Evolutionary conservation across 805 yeast species (phyloP).

Genomic region (Yarrowia porcina): DNA sequence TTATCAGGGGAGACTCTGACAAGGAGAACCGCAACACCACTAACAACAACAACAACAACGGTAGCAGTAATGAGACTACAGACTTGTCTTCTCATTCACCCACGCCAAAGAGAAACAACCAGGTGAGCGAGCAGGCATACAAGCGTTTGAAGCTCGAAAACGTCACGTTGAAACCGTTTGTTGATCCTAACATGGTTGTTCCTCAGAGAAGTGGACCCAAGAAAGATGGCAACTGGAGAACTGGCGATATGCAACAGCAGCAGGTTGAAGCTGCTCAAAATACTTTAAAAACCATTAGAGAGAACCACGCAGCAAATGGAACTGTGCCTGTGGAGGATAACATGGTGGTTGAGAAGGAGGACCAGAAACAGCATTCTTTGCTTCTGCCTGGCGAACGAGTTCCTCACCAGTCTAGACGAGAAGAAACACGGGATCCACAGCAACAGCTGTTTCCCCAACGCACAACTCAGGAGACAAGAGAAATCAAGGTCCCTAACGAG

Average conservation of each 20-base stretch:
- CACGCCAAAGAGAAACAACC: slow-evolving; percentile 20
- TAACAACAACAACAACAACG: background rate
- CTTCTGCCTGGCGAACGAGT: background rate
- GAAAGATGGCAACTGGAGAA: slow-evolving; percentile 12
- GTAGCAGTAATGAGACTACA: background rate
- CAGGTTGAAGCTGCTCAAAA: slow-evolving; percentile 4
- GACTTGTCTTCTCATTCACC: slow-evolving; percentile 3
- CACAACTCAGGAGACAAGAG: background rate
- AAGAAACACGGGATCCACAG: background rate
- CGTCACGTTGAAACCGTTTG: slow-evolving; percentile 10
- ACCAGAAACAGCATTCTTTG: background rate
- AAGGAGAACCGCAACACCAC: slow-evolving; percentile 6
- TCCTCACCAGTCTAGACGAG: background rate
- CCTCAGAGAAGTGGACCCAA: slow-evolving; percentile 8
- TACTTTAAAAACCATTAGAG: background rate
- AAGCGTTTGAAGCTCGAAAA: slow-evolving; percentile 20
- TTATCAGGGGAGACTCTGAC: background rate
- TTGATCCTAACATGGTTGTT: background rate
- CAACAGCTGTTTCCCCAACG: background rate
- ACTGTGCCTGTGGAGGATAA: background rate
- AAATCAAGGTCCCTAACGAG: slow-evolving; percentile 14
- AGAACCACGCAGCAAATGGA: background rate
- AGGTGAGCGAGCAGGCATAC: slow-evolving; percentile 2
- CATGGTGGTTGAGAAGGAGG: background rate
- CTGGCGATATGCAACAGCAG: background rate